These are phyloP conservation scores for Coemansia sp. DNA, from an alignment of 192 early-diverging fungal genomes.

Conservation along the genomic window DNA sequence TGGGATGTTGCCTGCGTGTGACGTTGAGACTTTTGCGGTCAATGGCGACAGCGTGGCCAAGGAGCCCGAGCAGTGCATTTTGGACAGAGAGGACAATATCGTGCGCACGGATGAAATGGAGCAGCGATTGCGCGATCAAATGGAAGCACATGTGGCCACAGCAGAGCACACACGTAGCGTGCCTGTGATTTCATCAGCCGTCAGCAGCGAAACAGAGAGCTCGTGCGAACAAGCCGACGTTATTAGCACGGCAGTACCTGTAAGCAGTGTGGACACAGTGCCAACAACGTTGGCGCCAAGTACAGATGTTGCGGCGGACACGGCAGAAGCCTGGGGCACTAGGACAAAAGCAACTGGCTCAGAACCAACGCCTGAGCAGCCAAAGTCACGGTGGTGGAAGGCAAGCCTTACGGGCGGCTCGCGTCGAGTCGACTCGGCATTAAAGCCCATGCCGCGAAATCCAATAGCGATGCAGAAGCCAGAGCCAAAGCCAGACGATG, in stretches of 20 bases:
- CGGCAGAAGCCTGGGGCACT: conserved; percentile 24
- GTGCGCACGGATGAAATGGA: background rate
- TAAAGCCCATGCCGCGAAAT: background rate
- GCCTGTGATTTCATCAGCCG: background rate
- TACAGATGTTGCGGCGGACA: background rate
- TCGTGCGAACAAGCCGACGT: no score
- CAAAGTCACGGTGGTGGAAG: conserved; percentile 46
- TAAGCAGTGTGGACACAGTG: no score
- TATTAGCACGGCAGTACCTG: no score
- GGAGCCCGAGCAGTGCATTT: no score
- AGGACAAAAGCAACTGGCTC: conserved; percentile 4
- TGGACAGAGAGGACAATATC: background rate
- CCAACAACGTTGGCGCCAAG: no score
- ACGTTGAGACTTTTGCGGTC: no score
- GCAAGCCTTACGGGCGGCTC: conserved; percentile 25
- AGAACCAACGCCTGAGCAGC: conserved; percentile 5
- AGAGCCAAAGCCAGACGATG: background rate
- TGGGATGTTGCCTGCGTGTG: background rate
- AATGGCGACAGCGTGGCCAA: no score
- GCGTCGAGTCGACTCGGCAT: background rate
- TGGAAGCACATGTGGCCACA: background rate
- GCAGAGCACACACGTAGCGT: background rate
- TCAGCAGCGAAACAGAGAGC: background rate
- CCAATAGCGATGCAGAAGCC: background rate
- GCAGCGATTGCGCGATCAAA: background rate